Evolutionary conservation across 305 asterid species (phyloP).

Genomic region (Solanum aculeatissimum): DNA sequence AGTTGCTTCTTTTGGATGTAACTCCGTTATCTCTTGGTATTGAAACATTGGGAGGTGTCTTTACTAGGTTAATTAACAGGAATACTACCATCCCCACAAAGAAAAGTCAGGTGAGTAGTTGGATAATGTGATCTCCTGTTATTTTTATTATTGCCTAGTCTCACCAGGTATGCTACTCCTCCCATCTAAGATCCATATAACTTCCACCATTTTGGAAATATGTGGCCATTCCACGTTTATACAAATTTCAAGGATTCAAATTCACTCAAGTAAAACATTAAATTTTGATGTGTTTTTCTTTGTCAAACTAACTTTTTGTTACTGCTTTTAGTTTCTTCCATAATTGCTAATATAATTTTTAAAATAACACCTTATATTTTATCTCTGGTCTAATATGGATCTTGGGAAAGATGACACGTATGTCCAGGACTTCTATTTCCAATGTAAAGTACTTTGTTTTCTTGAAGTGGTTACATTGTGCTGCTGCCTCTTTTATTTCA

Average conservation of each 20-base stretch:
- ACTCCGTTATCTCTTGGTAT: slow-evolving; percentile 96
- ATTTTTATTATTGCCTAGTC: not conserved
- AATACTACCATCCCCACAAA: slow-evolving; percentile 93
- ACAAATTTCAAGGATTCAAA: not conserved
- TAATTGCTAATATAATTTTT: not conserved
- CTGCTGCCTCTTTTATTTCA: slow-evolving; percentile 2
- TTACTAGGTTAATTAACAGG: slow-evolving; percentile 85
- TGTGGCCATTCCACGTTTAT: not conserved
- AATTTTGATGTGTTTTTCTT: not conserved
- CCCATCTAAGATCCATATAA: not conserved
- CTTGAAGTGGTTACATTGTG: not conserved
- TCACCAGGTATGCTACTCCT: not conserved
- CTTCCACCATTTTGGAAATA: not conserved
- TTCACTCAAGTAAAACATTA: not conserved
- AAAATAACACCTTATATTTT: not conserved
- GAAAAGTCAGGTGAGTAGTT: slow-evolving; percentile 64
- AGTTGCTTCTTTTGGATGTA: slow-evolving; percentile 87
- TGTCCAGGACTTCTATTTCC: not conserved
- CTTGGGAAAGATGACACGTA: not conserved
- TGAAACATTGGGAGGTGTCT: slow-evolving; percentile 89
- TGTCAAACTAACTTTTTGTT: not conserved
- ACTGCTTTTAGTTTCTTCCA: not conserved
- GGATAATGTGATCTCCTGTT: not conserved
- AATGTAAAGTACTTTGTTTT: not conserved
- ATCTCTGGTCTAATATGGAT: not conserved